Base-by-base conservation (phyloP, 805 yeast species). In the Hanseniaspora lindneri region DNA sequence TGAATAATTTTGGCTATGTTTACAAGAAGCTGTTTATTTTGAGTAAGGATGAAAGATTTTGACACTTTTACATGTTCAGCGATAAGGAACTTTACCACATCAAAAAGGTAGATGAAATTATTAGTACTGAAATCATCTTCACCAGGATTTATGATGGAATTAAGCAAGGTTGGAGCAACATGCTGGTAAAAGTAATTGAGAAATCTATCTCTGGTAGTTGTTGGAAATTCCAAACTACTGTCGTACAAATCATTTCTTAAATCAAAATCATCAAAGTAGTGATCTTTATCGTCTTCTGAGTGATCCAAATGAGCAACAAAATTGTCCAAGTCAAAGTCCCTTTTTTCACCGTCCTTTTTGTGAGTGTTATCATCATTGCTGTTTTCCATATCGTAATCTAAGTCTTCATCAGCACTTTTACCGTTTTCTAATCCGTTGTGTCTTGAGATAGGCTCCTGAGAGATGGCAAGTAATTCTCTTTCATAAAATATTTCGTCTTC, bases 401-500 rank as follows among this genome's bases (percentile, higher is more conserved):
- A 4, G 4, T 33, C 37, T 33, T 33, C 21, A 16, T 14, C 19
- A 13, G 13, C n/a, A 19, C 13, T 33, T 6, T 33, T 33, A 6
- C 6, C 3, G 16, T 39, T 21, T 44, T 21, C 20, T 44, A 23
- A 4, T 37, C 3, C 28, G 6, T 37, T 37, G 8, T 8, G 8
- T 37, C 16, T 37, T 16, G 20, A 24, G 3, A 24, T 23, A 8
- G 28, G 30, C 20, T 33, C 49, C 17, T 37, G 33, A 17, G 49
- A 39, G 39, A 44, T 44, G 14, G 29, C 34, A 32, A 44, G 16
- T 4, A 44, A 21, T 14, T 37, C 43, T 14, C 41, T 29, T 24
- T 44, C 49, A 37, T 44, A 44, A 24, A 44, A 44, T 19, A 32
- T 39, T 11, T 44, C 49, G 20, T 44, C 49, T 17, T 44, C 49